These are phyloP conservation scores for Cryptosporidium ryanae DNA, from an alignment of 169 alveolate species.

Conservation along the genomic window DNA sequence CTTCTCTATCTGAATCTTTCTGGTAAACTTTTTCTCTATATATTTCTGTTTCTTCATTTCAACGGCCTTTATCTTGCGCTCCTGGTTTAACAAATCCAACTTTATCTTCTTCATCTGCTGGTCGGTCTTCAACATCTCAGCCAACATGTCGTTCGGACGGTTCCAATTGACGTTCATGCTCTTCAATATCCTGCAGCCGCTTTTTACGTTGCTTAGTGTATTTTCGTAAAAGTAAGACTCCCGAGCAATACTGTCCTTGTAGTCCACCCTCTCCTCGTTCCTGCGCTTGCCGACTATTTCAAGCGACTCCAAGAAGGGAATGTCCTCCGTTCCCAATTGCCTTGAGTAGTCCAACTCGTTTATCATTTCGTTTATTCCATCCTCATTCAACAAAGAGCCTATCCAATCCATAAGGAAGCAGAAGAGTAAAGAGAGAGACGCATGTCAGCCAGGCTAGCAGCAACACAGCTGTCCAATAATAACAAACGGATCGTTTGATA, in stretches of 20 bases:
- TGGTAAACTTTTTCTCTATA: conserved; percentile 62
- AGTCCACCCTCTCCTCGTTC: conserved; percentile 26
- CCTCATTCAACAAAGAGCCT: conserved; percentile 16
- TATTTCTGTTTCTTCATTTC: conserved; percentile 22
- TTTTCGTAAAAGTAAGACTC: conserved; percentile 39
- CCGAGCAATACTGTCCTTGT: conserved; percentile 34
- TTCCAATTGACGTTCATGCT: conserved; percentile 40
- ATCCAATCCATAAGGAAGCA: not conserved
- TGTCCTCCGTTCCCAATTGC: conserved; percentile 20
- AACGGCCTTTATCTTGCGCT: conserved; percentile 46
- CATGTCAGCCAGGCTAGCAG: not conserved
- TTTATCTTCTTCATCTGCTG: conserved; percentile 74
- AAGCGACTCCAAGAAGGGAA: conserved; percentile 60
- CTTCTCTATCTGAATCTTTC: conserved; percentile 56
- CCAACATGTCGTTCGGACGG: conserved; percentile 76
- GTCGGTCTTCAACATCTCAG: conserved; percentile 76
- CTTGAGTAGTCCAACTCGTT: conserved; percentile 1
- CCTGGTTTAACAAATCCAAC: conserved; percentile 53
- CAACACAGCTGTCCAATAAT: not conserved
- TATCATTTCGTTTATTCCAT: conserved; percentile 14
- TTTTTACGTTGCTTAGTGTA: conserved; percentile 45
- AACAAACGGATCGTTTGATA: too few species aligned
- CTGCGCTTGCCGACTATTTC: not conserved
- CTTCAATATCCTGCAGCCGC: conserved; percentile 12
- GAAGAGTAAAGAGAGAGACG: not conserved